Conservation (phyloP, 441 rosid species). For the Omphalea diandra region DNA sequence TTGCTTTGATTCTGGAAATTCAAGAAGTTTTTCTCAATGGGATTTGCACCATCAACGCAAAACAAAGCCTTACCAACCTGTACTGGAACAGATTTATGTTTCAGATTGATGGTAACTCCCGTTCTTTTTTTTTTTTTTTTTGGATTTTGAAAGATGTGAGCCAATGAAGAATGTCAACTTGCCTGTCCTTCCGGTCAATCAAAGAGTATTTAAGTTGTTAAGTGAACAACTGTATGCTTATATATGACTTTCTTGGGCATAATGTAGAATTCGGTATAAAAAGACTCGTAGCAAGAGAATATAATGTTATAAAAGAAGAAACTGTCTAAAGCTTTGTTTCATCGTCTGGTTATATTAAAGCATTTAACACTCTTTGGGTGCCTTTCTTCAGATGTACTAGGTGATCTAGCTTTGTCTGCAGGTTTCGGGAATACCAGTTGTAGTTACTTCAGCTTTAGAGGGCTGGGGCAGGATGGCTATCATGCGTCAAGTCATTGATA, state of each 20-base stretch:
- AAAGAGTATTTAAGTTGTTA: background rate
- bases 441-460: conserved; percentile 80
- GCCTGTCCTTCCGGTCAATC: background rate
- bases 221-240: background rate
- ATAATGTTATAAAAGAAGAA: no score
- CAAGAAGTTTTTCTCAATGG: background rate
- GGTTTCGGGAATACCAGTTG: conserved; percentile 81
- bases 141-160: background rate
- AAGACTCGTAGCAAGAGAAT: background rate
- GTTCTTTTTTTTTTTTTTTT: background rate
- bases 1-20: background rate
- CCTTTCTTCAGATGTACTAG: background rate
- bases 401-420: conserved; percentile 29
- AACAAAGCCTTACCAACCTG: background rate
- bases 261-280: background rate
- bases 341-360: background rate
- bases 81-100: background rate
- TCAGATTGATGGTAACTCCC: background rate
- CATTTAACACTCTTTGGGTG: background rate
- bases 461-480: conserved; percentile 76
- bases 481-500: conserved; percentile 65
- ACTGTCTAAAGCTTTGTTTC: no score
- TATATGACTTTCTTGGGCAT: background rate
- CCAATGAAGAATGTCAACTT: background rate
- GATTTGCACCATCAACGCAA: background rate